These are phyloP conservation scores for Brassica cretica DNA, from an alignment of 345 rosid genomes.

Conservation along the genomic window DNA sequence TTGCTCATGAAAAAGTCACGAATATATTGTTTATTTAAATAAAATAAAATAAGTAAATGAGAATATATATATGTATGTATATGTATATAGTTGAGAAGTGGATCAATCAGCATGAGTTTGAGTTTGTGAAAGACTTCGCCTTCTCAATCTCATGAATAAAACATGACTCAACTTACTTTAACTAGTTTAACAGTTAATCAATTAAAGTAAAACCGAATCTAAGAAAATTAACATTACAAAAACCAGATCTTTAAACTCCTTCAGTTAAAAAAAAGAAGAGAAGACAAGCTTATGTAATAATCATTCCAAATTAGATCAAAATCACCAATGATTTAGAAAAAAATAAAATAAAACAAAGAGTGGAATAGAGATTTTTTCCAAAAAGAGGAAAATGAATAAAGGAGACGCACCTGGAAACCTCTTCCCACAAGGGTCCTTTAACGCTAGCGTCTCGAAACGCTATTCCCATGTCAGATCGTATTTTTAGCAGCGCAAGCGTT, in stretches of 20 bases:
- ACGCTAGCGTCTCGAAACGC: conserved; percentile 64
- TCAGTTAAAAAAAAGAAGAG: neutral
- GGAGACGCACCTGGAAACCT: conserved; percentile 70
- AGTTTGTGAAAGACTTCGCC: conserved; percentile 19
- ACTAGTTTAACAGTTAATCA: conserved; percentile 21
- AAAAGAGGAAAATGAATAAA: neutral
- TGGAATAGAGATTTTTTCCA: neutral
- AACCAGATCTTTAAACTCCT: conserved; percentile 21
- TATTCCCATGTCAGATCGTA: conserved; percentile 84
- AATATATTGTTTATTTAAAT: neutral
- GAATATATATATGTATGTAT: neutral
- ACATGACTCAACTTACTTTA: conserved; percentile 44
- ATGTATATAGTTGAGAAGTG: conserved; percentile 17
- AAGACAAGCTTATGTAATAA: neutral
- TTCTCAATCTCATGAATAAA: conserved; percentile 30
- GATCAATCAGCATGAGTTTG: conserved; percentile 34
- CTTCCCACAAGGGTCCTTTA: conserved; percentile 89
- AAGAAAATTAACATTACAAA: neutral
- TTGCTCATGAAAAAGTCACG: neutral
- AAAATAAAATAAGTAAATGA: conserved; percentile 2
- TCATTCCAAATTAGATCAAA: conserved; percentile 12
- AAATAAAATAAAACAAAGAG: neutral
- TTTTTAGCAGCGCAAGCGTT: conserved; percentile 70
- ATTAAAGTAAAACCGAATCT: conserved; percentile 17
- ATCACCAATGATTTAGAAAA: neutral